Percentiles rank a stretch among this genome's conserved stretches.
Evolutionary conservation across 108 stramenopile genomes (phyloP).

Genomic region (Fragilaria crotonensis): DNA sequence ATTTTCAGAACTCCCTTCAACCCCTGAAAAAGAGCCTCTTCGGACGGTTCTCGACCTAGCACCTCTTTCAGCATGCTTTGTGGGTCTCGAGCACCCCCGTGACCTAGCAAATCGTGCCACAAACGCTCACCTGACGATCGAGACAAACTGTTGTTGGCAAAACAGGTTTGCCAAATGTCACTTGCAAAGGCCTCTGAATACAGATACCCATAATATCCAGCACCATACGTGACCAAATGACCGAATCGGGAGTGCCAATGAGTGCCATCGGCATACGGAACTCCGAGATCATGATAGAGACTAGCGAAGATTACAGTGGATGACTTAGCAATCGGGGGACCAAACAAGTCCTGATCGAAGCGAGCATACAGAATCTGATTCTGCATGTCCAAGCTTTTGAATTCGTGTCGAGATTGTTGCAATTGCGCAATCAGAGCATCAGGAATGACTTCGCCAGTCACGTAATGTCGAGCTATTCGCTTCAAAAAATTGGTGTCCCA

Average conservation of each 20-base stretch:
- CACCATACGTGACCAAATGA: conserved; percentile 84
- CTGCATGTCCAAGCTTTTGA: conserved; percentile 67
- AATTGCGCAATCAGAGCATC: conserved; percentile 35
- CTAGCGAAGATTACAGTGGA: conserved; percentile 53
- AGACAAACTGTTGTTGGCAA: conserved; percentile 19
- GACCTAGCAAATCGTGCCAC: conserved; percentile 76
- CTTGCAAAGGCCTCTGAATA: conserved; percentile 78
- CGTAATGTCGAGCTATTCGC: conserved; percentile 42
- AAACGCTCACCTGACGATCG: conserved; percentile 41
- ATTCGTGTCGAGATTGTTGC: conserved; percentile 50
- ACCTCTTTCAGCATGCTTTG: conserved; percentile 60
- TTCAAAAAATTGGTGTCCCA: conserved; percentile 60
- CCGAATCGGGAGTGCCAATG: conserved; percentile 83
- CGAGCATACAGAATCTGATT: conserved; percentile 69
- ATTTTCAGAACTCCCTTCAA: no score
- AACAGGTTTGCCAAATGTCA: conserved; percentile 65
- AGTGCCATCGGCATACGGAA: conserved; percentile 63
- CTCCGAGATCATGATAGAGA: conserved; percentile 41
- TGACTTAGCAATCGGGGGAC: conserved; percentile 10
- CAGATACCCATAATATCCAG: conserved; percentile 83
- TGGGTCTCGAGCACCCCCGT: conserved; percentile 77
- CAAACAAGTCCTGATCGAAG: conserved; percentile 82
- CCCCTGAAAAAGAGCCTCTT: conserved; percentile 36
- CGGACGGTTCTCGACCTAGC: conserved; percentile 45
- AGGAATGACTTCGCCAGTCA: conserved; percentile 53